Percentiles rank a stretch among this genome's conserved stretches.
Evolutionary conservation across 305 asterid species (phyloP).

Genomic region (Coffea humblotiana): DNA sequence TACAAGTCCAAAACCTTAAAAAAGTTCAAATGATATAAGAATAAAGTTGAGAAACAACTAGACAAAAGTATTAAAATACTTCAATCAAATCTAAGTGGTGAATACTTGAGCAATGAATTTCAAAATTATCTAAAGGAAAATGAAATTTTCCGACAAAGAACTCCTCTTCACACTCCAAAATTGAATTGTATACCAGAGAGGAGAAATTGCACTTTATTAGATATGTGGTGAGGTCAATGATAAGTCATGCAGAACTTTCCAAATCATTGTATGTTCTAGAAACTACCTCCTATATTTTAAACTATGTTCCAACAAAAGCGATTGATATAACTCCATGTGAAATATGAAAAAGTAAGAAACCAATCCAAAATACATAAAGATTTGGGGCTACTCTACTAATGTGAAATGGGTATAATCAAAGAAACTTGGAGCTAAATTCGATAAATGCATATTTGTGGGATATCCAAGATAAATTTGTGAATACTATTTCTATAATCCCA

Average conservation of each 20-base stretch:
- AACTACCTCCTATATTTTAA: not conserved
- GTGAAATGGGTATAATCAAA: not conserved
- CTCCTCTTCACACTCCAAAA: not conserved
- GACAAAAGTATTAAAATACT: not conserved
- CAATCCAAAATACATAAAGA: not conserved
- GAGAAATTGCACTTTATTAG: no score
- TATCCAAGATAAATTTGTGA: not conserved
- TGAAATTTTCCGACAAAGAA: not conserved
- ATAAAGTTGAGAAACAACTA: no score
- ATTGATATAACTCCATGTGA: not conserved
- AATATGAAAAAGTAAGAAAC: not conserved
- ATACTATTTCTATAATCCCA: conserved; percentile 1
- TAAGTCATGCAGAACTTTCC: not conserved
- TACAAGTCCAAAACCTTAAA: no score
- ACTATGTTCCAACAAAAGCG: not conserved
- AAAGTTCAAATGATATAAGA: no score
- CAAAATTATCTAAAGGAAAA: not conserved
- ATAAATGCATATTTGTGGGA: not conserved
- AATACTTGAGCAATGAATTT: not conserved
- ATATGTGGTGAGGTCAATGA: no score
- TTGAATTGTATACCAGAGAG: no score
- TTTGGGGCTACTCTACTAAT: not conserved
- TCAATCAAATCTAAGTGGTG: not conserved
- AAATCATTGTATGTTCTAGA: not conserved
- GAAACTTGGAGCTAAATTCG: not conserved